These are phyloP conservation scores for Cercospora sesami DNA, from an alignment of 2,329 filamentous ascomycete genomes.

Conservation along the genomic window DNA sequence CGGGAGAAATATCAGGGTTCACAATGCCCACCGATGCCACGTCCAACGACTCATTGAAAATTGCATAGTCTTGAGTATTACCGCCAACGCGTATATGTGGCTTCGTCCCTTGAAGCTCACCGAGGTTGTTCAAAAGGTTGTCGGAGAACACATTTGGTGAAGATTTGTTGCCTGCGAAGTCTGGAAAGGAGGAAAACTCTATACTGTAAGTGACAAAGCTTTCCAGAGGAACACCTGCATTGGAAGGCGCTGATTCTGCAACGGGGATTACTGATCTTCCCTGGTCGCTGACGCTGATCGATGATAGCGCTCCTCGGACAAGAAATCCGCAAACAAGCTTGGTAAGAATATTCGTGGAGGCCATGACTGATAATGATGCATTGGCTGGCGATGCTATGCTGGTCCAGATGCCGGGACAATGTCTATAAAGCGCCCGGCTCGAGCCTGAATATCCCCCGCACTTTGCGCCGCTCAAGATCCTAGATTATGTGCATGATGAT, in stretches of 20 bases:
- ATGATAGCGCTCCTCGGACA: constrained; percentile 49
- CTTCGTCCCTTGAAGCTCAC: constrained; percentile 55
- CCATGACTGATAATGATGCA: neutral
- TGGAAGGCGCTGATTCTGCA: constrained; percentile 18
- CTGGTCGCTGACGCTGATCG: neutral
- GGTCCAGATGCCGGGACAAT: neutral
- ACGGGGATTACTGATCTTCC: neutral
- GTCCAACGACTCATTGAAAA: constrained; percentile 57
- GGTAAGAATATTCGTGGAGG: neutral
- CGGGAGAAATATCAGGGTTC: constrained; percentile 51
- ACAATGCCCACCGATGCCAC: constrained; percentile 56
- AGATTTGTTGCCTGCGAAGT: constrained; percentile 57
- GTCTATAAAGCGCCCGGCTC: neutral
- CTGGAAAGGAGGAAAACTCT: constrained; percentile 55
- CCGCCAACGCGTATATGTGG: constrained; percentile 64
- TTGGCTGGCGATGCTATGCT: neutral
- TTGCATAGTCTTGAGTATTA: constrained; percentile 66
- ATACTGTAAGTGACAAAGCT: constrained; percentile 56
- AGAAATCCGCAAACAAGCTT: neutral
- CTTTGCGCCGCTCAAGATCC: neutral
- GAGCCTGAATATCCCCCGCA: constrained; percentile 5
- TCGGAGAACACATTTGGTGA: constrained; percentile 61
- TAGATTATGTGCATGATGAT: constrained; percentile 12
- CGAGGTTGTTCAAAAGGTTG: constrained; percentile 60
- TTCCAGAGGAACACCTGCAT: constrained; percentile 39